Evolutionary conservation across 768 basidiomycete genomes (phyloP), one percentile per base, ranked within the genome.

Genomic region (Russula vinacea): DNA sequence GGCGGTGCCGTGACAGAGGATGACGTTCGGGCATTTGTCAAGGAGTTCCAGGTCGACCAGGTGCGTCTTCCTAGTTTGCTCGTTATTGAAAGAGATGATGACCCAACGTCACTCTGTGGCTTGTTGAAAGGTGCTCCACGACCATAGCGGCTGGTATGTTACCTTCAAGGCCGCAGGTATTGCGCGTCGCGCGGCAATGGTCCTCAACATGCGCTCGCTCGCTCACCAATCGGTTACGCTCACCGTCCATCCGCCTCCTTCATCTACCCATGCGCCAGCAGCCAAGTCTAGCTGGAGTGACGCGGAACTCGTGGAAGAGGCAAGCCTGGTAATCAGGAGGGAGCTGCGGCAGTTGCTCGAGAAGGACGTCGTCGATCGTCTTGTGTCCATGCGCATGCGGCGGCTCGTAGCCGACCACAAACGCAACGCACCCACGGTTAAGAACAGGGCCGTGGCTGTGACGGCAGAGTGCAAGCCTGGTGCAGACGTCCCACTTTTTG

Each of bases 121-220:
- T 63, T 39, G 54, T 59, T 58, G 33, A 39, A 62, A 92, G 89
- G 80, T 94, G 32, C 77, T 93, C 2, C 82, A 84, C 66, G 89
- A 90, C 72, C 81, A 83, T 56, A 75, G 76, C 2, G 89, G 86
- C 11, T 88, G 91, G 80, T 95, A 94, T 71, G 81, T 94, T 67
- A 89, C 92, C 4, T 98, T 97, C 73, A 71, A 77, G 22, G 82
- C 84, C 5, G 71, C 78, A 2, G 83, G 83, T 60, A 73, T 81
- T 0, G 94, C 94, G 0, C 78, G 84, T 7, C 79, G 87, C 3
- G 90, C 92, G 0, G 80, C 81, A 10, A 82, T 83, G 68, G 85
- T 91, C 3, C 81, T 94, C 40, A 77, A 75, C 6, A 76, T 77
- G 14, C 83, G 81, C 45, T 83, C 78, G 62, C 80, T 90, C 3